phyloP scores from a whole-genome alignment of 202 grass and related monocot genomes.

The Eragrostis tef region DNA sequence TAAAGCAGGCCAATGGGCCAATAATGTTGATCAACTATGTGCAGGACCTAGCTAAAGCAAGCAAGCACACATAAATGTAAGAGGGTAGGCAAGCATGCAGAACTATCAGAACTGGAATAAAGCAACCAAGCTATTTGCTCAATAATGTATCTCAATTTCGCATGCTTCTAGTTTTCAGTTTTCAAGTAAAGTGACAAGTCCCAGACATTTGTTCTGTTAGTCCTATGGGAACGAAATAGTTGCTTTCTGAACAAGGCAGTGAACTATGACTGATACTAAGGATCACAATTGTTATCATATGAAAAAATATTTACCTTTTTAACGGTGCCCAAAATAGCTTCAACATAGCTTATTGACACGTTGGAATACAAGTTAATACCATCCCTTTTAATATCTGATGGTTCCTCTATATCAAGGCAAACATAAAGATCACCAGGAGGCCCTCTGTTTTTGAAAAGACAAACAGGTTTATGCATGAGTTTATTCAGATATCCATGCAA shows the following conservation, averaged over 20 bases:
- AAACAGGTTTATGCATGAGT: constrained; percentile 26
- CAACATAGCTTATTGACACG: constrained; percentile 80
- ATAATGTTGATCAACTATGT: background rate
- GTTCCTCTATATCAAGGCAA: constrained; percentile 92
- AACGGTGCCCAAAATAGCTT: constrained; percentile 87
- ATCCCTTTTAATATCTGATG: constrained; percentile 92
- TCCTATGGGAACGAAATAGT: constrained; percentile 10
- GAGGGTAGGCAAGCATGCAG: too few relatives aligned
- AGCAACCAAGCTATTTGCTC: constrained; percentile 20
- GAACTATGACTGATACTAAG: constrained; percentile 35
- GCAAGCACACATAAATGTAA: background rate
- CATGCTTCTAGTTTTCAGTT: constrained; percentile 29
- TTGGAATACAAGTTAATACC: constrained; percentile 92
- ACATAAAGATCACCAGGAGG: constrained; percentile 97
- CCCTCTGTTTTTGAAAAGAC: constrained; percentile 60
- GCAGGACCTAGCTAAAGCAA: background rate
- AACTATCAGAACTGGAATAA: constrained; percentile 14
- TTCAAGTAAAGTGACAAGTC: constrained; percentile 27
- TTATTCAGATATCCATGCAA: constrained; percentile 30
- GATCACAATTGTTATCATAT: constrained; percentile 25
- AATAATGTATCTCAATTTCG: constrained; percentile 20
- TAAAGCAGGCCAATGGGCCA: constrained; percentile 9
- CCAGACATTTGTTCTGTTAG: constrained; percentile 16
- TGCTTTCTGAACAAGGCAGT: constrained; percentile 34
- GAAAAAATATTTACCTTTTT: constrained; percentile 59